Evolutionary conservation across 805 yeast genomes (phyloP).

Genomic region (Peterozyma toletana): DNA sequence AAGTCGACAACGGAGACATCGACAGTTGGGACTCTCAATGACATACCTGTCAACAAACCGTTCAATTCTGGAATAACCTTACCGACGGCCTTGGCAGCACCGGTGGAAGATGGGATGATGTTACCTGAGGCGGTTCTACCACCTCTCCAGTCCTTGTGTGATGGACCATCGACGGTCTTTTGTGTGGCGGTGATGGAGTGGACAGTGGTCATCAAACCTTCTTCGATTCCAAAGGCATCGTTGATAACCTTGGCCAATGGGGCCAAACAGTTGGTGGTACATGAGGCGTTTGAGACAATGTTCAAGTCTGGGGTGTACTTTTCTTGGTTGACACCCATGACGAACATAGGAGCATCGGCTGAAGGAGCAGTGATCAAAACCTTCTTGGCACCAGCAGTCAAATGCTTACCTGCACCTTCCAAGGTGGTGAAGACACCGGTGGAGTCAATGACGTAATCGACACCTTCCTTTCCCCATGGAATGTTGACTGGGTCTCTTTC

Average conservation of each 20-base stretch:
- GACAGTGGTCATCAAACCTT: slow-evolving; percentile 71
- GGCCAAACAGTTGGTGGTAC: slow-evolving; percentile 72
- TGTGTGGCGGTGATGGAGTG: slow-evolving; percentile 70
- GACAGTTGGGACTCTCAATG: slow-evolving; percentile 68
- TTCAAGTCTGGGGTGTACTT: slow-evolving; percentile 48
- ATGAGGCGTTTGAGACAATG: slow-evolving; percentile 64
- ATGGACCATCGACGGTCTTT: slow-evolving; percentile 72
- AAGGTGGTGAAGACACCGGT: slow-evolving; percentile 66
- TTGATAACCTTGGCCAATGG: slow-evolving; percentile 65
- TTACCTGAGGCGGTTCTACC: slow-evolving; percentile 73
- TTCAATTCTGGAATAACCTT: slow-evolving; percentile 64
- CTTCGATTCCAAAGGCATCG: slow-evolving; percentile 61
- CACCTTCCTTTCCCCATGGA: slow-evolving; percentile 60
- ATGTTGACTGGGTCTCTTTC: slow-evolving; percentile 62
- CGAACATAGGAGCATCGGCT: slow-evolving; percentile 67
- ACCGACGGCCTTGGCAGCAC: slow-evolving; percentile 76
- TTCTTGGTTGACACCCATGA: slow-evolving; percentile 62
- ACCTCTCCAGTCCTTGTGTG: slow-evolving; percentile 79
- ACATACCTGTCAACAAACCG: slow-evolving; percentile 70
- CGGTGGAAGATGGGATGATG: slow-evolving; percentile 70
- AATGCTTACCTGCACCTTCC: slow-evolving; percentile 62
- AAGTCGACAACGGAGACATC: slow-evolving; percentile 70
- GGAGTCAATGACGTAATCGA: slow-evolving; percentile 62
- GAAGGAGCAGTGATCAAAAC: slow-evolving; percentile 70
- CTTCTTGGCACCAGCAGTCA: slow-evolving; percentile 70